Conservation (phyloP, 352 stramenopile species). For the Phytophthora crassamura region DNA sequence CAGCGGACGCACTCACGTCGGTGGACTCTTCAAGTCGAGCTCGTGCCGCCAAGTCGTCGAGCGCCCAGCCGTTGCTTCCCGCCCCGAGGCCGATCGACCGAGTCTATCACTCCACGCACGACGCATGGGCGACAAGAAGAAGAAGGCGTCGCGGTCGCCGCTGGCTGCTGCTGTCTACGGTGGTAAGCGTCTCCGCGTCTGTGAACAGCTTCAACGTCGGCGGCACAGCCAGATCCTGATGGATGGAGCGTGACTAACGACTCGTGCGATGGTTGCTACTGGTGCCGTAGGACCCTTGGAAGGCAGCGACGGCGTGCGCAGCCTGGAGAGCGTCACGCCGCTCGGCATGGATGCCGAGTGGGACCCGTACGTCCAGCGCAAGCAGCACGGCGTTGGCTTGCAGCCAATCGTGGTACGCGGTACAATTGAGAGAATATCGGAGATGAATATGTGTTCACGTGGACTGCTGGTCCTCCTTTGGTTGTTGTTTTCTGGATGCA, state of each 20-base stretch:
- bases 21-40: conserved; percentile 33
- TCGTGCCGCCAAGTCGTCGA: conserved; percentile 6
- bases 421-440: conserved; percentile 6
- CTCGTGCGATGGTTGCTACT: neutral
- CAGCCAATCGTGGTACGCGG: conserved; percentile 51
- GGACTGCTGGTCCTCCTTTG: neutral
- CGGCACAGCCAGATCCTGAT: conserved; percentile 12
- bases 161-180: conserved; percentile 24
- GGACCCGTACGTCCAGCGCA: conserved; percentile 60
- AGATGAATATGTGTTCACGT: conserved; percentile 6
- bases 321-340: conserved; percentile 42
- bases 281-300: conserved; percentile 23
- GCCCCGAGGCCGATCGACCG: neutral
- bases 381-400: conserved; percentile 51
- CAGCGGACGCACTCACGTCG: conserved; percentile 37
- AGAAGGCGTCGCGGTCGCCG: conserved; percentile 24
- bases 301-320: conserved; percentile 30
- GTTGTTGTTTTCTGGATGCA: conserved; percentile 17
- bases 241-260: conserved; percentile 22
- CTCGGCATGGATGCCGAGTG: conserved; percentile 52
- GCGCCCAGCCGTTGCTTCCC: neutral
- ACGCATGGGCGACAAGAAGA: conserved; percentile 45
- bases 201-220: conserved; percentile 39
- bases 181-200: conserved; percentile 18
- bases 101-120: neutral